Percentiles rank a stretch among this genome's conserved stretches.
These are phyloP conservation scores for Cyclaneusma minus DNA, from an alignment of 2,329 filamentous ascomycete genomes.

Conservation along the genomic window DNA sequence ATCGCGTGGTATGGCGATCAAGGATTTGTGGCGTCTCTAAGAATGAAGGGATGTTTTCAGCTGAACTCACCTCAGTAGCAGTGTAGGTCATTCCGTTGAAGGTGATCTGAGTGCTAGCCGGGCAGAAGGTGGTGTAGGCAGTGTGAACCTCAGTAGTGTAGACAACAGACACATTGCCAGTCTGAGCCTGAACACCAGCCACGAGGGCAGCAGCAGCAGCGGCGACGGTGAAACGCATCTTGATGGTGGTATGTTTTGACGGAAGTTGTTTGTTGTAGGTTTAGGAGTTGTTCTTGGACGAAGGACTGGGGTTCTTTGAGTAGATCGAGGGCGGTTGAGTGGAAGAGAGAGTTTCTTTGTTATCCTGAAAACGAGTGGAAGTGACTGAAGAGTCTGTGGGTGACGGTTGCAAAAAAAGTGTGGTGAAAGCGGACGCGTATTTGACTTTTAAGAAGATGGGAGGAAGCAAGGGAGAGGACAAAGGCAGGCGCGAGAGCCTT, in stretches of 20 bases:
- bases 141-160: conserved; percentile 27
- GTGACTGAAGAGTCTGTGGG: conserved; percentile 16
- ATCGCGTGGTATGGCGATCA: too few species aligned
- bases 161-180: conserved; percentile 7
- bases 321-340: too few species aligned
- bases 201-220: conserved; percentile 10
- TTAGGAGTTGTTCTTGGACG: conserved; percentile 4
- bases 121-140: conserved; percentile 34
- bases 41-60: too few species aligned
- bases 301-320: too few species aligned
- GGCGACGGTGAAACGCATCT: conserved; percentile 13
- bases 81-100: conserved; percentile 31
- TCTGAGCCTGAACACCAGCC: conserved; percentile 8
- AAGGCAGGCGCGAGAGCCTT: too few species aligned
- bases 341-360: too few species aligned
- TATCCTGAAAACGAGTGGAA: conserved; percentile 15
- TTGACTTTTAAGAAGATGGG: too few species aligned
- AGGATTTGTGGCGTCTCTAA: too few species aligned
- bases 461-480: too few species aligned
- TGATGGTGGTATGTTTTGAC: conserved; percentile 9
- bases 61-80: conserved; percentile 28
- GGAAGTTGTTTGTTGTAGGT: conserved; percentile 6
- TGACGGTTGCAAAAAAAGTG: conserved; percentile 8
- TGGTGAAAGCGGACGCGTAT: conserved; percentile 10
- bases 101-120: conserved; percentile 29